Base-by-base conservation (phyloP, 805 yeast species). In the Cyberlindnera maritima region DNA sequence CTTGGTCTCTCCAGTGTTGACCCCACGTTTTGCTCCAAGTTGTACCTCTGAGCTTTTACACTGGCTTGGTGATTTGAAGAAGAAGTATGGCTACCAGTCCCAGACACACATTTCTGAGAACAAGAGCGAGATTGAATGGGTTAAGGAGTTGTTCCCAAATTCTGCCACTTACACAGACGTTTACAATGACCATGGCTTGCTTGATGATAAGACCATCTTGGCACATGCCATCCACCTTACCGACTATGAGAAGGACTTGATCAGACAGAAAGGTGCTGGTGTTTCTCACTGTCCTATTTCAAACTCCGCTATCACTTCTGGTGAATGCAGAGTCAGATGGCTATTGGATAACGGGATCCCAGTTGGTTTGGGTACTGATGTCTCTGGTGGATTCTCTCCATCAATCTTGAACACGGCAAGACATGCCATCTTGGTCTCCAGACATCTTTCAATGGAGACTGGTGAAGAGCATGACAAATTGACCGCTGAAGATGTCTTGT, bases 21-120 rank as follows among this genome's bases (percentile, higher is more conserved):
- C 98, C 2, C 98, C 99, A 9, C 70, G 99, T 48, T 92, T 92
- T 70, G 98, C 98, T 0, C 96, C 96, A 2, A 79, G 87, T 17
- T 92, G 97, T 61, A 73, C 88, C 3, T 68, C 77, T 20, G 76
- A 79, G 41, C 69, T 88, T 33, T 67, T 92, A 69, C 59, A 60
- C 8, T 74, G 79, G 72, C 70, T 91, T 45, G 95, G 95, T 3
- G 64, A 74, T 6, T 61, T 85, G 21, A 72, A 81, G n/a, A 56
- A 65, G 20, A 56, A 70, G 7, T 59, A 72, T 28, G 61, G 76
- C 31, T 68, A 86, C 31, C 92, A 88, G 20, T 77, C 88, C 34
- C 99, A 92, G 67, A 89, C 97, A 0, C 99, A 92, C 66, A 72
- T 92, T n/a, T 77, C 88, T 46, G 99, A 92, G 64, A 92, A 88